Percentiles rank a stretch among this genome's conserved stretches.
phyloP scores from a whole-genome alignment of 345 rosid genomes.

The Melaleuca alternifolia region DNA sequence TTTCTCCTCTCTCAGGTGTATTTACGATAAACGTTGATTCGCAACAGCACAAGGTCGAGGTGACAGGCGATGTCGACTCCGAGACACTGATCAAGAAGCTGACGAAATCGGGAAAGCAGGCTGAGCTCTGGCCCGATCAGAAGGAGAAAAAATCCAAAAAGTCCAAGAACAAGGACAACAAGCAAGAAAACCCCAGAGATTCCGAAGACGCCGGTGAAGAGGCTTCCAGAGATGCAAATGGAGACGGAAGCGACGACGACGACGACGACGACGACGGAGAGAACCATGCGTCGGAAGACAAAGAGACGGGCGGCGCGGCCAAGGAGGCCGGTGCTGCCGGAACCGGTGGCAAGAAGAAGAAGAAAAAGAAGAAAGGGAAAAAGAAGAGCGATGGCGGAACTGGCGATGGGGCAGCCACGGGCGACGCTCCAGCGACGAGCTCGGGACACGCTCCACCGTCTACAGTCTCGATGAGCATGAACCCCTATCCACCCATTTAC shows the following conservation, averaged over 20 bases:
- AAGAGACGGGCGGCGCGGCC: neutral
- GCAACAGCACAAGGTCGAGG: constrained; percentile 55
- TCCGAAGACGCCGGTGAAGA: neutral
- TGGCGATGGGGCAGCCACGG: neutral
- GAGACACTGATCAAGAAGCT: constrained; percentile 50
- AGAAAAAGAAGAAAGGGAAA: constrained; percentile 29
- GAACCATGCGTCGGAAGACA: constrained; percentile 1
- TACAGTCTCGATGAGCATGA: constrained; percentile 2
- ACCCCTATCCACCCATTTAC: constrained; percentile 10
- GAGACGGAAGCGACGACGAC: neutral
- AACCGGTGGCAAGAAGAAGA: constrained; percentile 4
- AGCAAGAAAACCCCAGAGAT: constrained; percentile 3
- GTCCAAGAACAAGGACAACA: constrained; percentile 10
- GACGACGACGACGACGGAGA: neutral
- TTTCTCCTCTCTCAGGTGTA: constrained; percentile 30
- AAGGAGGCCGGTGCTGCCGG: neutral
- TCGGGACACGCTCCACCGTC: constrained; percentile 1
- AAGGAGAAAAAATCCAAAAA: constrained; percentile 17
- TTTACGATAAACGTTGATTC: constrained; percentile 36
- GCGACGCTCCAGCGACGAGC: neutral
- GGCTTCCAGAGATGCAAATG: neutral
- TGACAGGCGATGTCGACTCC: constrained; percentile 41
- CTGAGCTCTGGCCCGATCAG: constrained; percentile 50
- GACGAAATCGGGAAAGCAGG: constrained; percentile 43
- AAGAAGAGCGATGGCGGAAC: constrained; percentile 17